Evolutionary conservation across 306 rosid genomes (phyloP).

Genomic region (Acacia melanoxylon): DNA sequence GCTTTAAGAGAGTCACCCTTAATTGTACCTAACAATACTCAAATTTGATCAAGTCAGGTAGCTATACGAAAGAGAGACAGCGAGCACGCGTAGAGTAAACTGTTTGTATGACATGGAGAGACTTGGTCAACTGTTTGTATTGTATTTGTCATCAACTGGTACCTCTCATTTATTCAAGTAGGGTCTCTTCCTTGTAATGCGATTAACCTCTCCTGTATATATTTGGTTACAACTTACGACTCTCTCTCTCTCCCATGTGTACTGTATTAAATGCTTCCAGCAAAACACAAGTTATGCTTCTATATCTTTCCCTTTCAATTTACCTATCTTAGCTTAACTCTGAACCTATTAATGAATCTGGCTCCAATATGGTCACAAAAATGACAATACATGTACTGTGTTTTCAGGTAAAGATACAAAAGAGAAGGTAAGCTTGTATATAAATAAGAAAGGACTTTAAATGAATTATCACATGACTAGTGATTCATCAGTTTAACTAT

Average conservation of each 20-base stretch:
- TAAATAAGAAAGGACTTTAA: not conserved
- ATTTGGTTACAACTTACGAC: not conserved
- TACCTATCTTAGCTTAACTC: not conserved
- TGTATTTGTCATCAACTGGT: not conserved
- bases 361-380: not conserved
- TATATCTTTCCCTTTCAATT: not conserved
- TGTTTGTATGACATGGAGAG: not conserved
- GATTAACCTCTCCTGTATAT: not conserved
- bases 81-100: too few relatives aligned
- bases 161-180: not conserved
- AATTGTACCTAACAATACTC: too few relatives aligned
- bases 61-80: too few relatives aligned
- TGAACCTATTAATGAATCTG: not conserved
- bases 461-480: not conserved
- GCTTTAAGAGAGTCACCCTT: too few relatives aligned
- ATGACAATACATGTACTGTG: not conserved
- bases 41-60: too few relatives aligned
- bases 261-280: slow-evolving; percentile 22
- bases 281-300: not conserved
- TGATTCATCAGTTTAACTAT: not conserved
- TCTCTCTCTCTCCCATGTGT: not conserved
- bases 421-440: not conserved
- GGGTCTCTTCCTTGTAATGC: not conserved
- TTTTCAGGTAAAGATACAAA: not conserved
- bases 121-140: not conserved